phyloP scores from a whole-genome alignment of 2,329 filamentous ascomycete genomes.

The Nigrospora osmanthi region DNA sequence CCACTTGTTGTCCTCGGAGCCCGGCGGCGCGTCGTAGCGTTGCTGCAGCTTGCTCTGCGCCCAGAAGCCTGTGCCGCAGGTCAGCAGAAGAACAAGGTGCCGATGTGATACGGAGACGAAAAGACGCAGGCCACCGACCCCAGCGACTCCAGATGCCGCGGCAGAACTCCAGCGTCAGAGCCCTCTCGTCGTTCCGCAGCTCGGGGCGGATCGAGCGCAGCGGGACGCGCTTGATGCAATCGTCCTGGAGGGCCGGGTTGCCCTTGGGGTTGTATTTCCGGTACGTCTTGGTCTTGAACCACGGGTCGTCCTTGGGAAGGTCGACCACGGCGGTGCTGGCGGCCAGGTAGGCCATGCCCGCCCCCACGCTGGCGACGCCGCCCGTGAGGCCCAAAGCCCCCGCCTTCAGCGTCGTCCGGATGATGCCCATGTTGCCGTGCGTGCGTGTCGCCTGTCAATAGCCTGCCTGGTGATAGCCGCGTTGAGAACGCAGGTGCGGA shows the following conservation, averaged over 20 bases:
- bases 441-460: no score
- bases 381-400: slow-evolving; percentile 37
- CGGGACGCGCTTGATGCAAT: slow-evolving; percentile 55
- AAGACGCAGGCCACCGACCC: slow-evolving; percentile 37
- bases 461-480: no score
- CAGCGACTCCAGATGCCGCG: slow-evolving; percentile 59
- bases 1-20: slow-evolving; percentile 21
- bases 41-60: slow-evolving; percentile 20
- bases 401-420: slow-evolving; percentile 33
- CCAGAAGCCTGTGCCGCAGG: slow-evolving; percentile 35
- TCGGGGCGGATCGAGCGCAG: slow-evolving; percentile 57
- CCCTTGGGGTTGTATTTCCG: slow-evolving; percentile 51
- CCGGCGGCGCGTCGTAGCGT: slow-evolving; percentile 19
- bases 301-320: slow-evolving; percentile 49
- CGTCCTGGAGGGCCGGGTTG: slow-evolving; percentile 57
- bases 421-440: slow-evolving; percentile 39
- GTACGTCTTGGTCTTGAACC: slow-evolving; percentile 52
- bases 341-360: slow-evolving; percentile 43
- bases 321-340: slow-evolving; percentile 48
- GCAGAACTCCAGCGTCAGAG: slow-evolving; percentile 57
- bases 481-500: no score
- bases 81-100: neutral
- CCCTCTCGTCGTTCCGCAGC: slow-evolving; percentile 50
- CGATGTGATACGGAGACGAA: neutral
- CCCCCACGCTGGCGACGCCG: slow-evolving; percentile 37